phyloP scores from a whole-genome alignment of 2,329 filamentous ascomycete genomes.

The Xylariomycetidae sp. region DNA sequence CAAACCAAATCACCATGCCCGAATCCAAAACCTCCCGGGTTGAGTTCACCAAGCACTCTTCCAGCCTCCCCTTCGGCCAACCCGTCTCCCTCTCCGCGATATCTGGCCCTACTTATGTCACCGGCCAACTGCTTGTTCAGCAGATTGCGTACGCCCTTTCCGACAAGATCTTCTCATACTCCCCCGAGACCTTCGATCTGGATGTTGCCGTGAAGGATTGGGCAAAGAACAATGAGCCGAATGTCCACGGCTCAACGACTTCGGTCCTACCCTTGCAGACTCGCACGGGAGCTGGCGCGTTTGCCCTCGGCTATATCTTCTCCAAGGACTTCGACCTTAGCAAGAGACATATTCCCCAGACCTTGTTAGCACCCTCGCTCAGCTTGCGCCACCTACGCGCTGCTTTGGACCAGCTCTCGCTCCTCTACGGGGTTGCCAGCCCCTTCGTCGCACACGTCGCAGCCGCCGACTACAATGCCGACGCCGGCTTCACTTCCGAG shows the following conservation, averaged over 20 bases:
- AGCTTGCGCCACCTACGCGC: conserved; percentile 74
- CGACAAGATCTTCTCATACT: conserved; percentile 97
- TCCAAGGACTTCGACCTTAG: conserved; percentile 90
- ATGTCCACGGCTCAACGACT: conserved; percentile 77
- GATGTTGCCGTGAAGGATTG: conserved; percentile 78
- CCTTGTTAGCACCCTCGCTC: conserved; percentile 78
- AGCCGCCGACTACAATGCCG: conserved; percentile 73
- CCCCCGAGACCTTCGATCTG: conserved; percentile 86
- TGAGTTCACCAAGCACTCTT: conserved; percentile 38
- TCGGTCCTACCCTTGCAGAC: conserved; percentile 78
- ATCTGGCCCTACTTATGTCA: conserved; percentile 84
- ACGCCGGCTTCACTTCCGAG: conserved; percentile 72
- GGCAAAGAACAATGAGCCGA: conserved; percentile 63
- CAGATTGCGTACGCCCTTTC: conserved; percentile 93
- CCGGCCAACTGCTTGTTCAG: conserved; percentile 87
- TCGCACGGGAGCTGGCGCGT: conserved; percentile 78
- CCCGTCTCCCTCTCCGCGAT: conserved; percentile 54
- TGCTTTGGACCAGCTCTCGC: conserved; percentile 84
- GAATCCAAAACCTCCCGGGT: conserved; percentile 24
- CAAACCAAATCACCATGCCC: conserved; percentile 24
- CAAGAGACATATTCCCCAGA: conserved; percentile 88
- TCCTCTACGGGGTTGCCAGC: conserved; percentile 86
- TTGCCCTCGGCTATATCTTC: conserved; percentile 95
- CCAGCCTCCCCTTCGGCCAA: conserved; percentile 53
- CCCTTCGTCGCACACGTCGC: conserved; percentile 91